Evolutionary conservation across 1,284 basidiomycete genomes (phyloP).

Genomic region (Cystobasidium pallidum): DNA sequence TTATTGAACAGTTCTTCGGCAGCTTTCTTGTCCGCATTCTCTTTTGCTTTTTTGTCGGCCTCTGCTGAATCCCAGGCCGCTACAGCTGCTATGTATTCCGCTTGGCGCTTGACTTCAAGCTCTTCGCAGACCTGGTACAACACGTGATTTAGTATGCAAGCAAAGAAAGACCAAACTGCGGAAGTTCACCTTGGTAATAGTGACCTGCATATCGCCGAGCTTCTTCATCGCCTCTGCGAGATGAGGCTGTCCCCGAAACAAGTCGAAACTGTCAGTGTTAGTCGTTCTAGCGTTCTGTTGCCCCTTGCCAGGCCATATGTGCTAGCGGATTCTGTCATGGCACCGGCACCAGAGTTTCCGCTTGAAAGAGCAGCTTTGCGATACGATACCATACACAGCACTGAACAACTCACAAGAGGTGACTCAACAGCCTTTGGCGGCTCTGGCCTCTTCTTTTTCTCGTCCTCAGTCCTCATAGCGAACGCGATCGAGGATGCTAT

Average conservation of each 20-base stretch:
- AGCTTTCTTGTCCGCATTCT: constrained; percentile 25
- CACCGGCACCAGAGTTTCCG: too few species aligned
- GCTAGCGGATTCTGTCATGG: too few species aligned
- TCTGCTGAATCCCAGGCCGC: constrained; percentile 26
- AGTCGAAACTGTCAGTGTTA: too few species aligned
- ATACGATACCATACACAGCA: too few species aligned
- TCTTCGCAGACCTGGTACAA: constrained; percentile 30
- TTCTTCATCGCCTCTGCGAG: constrained; percentile 38
- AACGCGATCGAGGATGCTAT: background rate
- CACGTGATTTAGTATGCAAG: background rate
- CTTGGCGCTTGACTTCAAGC: constrained; percentile 38
- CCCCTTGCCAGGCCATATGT: too few species aligned
- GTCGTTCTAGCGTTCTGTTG: too few species aligned
- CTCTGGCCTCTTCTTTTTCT: constrained; percentile 34
- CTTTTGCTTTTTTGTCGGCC: constrained; percentile 35
- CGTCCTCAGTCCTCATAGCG: constrained; percentile 3
- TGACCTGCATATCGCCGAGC: constrained; percentile 39
- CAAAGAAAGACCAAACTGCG: background rate
- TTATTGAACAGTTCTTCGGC: constrained; percentile 29
- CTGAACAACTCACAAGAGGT: constrained; percentile 6
- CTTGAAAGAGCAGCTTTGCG: too few species aligned
- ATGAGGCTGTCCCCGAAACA: too few species aligned
- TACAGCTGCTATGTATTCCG: constrained; percentile 37
- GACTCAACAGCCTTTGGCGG: constrained; percentile 22
- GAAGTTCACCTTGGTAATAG: constrained; percentile 25